These are phyloP conservation scores for Nadsonia fulvescens DNA, from an alignment of 805 yeast genomes.

Conservation along the genomic window DNA sequence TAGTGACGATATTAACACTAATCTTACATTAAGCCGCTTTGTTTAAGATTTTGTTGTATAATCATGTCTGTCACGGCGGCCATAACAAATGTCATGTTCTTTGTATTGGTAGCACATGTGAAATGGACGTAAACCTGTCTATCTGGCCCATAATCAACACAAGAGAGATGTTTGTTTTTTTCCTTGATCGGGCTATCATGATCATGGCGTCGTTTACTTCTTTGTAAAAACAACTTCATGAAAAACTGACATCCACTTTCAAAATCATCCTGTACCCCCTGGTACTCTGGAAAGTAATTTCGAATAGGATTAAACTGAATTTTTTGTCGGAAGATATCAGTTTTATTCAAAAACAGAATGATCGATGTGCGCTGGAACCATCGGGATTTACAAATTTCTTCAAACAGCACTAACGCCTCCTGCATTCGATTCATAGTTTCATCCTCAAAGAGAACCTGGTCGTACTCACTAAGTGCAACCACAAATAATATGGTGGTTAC, in stretches of 20 bases:
- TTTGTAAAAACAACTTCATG: constrained; percentile 43
- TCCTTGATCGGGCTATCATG: too few species aligned
- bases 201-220: too few species aligned
- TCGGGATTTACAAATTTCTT: constrained; percentile 61
- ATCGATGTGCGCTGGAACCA: constrained; percentile 82
- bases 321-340: constrained; percentile 63
- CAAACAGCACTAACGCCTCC: constrained; percentile 73
- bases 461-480: constrained; percentile 80
- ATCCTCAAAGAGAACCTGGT: constrained; percentile 82
- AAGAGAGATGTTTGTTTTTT: too few species aligned
- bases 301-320: constrained; percentile 46
- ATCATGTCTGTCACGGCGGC: constrained; percentile 87
- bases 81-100: constrained; percentile 75
- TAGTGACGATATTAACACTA: too few species aligned
- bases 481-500: constrained; percentile 80
- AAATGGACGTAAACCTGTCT: constrained; percentile 78
- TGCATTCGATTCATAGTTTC: constrained; percentile 76
- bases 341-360: constrained; percentile 75
- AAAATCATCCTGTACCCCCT: constrained; percentile 43
- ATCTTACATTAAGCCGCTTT: too few species aligned
- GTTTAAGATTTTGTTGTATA: too few species aligned
- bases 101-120: constrained; percentile 90
- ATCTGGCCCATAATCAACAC: constrained; percentile 33
- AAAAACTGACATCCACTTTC: constrained; percentile 56
- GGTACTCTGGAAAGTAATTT: constrained; percentile 61